Evolutionary conservation across 192 early-diverging fungal species (phyloP).

Genomic region (Backusella parvicylindrica): DNA sequence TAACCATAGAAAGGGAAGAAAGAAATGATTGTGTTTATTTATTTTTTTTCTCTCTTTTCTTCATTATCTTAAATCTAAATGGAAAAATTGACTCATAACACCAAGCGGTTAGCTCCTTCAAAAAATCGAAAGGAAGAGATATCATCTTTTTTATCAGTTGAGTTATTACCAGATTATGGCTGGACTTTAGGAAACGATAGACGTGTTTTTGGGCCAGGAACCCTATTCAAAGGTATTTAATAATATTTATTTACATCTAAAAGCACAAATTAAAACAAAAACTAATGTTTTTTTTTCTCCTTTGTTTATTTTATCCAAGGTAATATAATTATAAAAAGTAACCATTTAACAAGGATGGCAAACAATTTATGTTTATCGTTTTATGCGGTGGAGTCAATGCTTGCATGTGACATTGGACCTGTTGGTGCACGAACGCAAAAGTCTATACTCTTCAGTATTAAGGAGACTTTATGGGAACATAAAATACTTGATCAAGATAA

Average conservation of each 20-base stretch:
- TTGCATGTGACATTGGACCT: neutral
- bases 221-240: neutral
- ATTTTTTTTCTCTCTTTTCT: neutral
- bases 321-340: neutral
- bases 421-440: neutral
- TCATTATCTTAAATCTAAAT: neutral
- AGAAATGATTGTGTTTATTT: neutral
- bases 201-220: neutral
- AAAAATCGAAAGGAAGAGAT: neutral
- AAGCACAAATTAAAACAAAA: neutral
- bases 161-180: slow-evolving; percentile 2
- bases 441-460: neutral
- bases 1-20: neutral
- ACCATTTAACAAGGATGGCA: neutral
- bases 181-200: neutral
- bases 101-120: neutral
- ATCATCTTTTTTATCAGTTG: neutral
- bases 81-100: neutral
- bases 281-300: neutral
- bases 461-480: neutral
- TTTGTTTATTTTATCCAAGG: neutral
- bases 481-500: neutral
- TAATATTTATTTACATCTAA: neutral
- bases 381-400: neutral
- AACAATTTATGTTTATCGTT: neutral